These are phyloP conservation scores for Boletales sp. DNA, from an alignment of 768 basidiomycete genomes.

Conservation along the genomic window DNA sequence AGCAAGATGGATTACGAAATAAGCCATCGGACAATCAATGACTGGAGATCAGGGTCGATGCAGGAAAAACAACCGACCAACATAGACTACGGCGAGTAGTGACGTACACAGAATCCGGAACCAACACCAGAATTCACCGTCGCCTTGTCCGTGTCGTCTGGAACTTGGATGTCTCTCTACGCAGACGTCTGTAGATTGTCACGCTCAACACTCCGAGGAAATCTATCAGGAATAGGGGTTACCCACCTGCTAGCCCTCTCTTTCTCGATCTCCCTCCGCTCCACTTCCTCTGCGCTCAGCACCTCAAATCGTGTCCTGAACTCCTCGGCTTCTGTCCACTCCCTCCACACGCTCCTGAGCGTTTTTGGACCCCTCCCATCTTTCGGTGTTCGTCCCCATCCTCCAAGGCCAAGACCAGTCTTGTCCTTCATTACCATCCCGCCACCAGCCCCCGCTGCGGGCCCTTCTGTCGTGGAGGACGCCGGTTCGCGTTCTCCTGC, in stretches of 20 bases:
- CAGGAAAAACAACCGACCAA: slow-evolving; percentile 18
- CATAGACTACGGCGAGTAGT: slow-evolving; percentile 19
- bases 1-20: slow-evolving; percentile 4
- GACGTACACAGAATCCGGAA: slow-evolving; percentile 3
- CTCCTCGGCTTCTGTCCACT: slow-evolving; percentile 91
- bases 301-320: slow-evolving; percentile 87
- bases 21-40: slow-evolving; percentile 7
- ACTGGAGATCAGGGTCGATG: slow-evolving; percentile 4
- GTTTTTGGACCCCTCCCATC: slow-evolving; percentile 79
- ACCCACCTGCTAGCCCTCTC: slow-evolving; percentile 72
- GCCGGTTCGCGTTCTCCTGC: slow-evolving; percentile 46
- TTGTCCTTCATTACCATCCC: slow-evolving; percentile 65
- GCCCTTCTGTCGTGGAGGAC: slow-evolving; percentile 16
- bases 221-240: neutral
- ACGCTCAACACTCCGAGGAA: neutral
- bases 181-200: slow-evolving; percentile 44
- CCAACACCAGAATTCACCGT: slow-evolving; percentile 24
- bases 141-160: slow-evolving; percentile 45
- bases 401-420: slow-evolving; percentile 73
- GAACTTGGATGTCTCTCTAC: slow-evolving; percentile 65
- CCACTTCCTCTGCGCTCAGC: slow-evolving; percentile 86
- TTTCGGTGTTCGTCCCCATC: slow-evolving; percentile 72
- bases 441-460: slow-evolving; percentile 4
- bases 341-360: slow-evolving; percentile 88
- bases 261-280: slow-evolving; percentile 81